A percentile compares a stretch with the other conserved stretches of the same genome.
Conservation (phyloP, 805 yeast genomes). For the Ogataea salicorniae region DNA sequence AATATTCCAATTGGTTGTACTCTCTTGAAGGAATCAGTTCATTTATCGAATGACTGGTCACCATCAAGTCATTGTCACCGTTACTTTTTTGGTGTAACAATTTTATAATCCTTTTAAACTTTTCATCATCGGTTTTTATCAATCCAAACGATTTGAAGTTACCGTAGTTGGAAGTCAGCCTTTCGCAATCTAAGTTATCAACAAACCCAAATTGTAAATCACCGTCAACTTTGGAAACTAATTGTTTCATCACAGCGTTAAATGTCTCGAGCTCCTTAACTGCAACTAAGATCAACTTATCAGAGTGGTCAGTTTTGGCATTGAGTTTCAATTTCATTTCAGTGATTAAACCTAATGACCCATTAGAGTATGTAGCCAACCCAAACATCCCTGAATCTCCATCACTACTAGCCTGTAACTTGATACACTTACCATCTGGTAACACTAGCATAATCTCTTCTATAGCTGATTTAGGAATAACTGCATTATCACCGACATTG, state of each 20-base stretch:
- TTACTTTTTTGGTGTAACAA: background rate
- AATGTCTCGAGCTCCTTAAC: slow-evolving; percentile 11
- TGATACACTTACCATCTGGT: slow-evolving; percentile 24
- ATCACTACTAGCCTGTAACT: background rate
- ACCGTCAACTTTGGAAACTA: background rate
- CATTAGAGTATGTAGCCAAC: slow-evolving; percentile 9
- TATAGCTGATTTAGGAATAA: slow-evolving; percentile 8
- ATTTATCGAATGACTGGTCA: too few species aligned
- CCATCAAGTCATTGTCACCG: too few species aligned
- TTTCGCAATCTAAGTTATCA: slow-evolving; percentile 3
- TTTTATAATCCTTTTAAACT: background rate
- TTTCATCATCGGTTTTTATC: background rate
- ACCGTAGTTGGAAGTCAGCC: background rate
- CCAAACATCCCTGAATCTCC: slow-evolving; percentile 6
- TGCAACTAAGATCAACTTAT: slow-evolving; percentile 15
- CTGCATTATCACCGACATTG: slow-evolving; percentile 3
- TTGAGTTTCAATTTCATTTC: slow-evolving; percentile 7
- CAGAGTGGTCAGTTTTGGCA: background rate
- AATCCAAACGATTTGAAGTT: slow-evolving; percentile 4
- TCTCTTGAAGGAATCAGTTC: background rate
- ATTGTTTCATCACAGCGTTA: slow-evolving; percentile 4
- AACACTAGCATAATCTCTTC: slow-evolving; percentile 19
- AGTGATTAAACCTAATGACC: slow-evolving; percentile 17
- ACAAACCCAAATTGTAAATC: slow-evolving; percentile 4
- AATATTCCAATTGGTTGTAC: background rate